Evolutionary conservation across 2,329 filamentous ascomycete genomes (phyloP), one percentile per base, ranked within the genome.

Genomic region (Colletotrichum musae): DNA sequence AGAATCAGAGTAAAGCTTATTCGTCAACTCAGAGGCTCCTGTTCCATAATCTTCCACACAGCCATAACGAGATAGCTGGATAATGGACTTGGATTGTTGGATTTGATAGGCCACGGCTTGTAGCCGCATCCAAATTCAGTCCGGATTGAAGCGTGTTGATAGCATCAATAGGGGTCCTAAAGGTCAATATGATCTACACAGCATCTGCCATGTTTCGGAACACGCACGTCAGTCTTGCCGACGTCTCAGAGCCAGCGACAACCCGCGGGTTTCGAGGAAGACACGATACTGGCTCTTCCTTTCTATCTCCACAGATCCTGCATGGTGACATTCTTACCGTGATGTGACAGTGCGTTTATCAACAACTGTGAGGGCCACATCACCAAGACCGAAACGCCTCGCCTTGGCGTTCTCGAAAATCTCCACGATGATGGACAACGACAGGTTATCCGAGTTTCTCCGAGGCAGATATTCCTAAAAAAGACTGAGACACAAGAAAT

Each of bases 251-350:
- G 15, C 15, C 21, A 52, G 28, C 32, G 9, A 32, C n/a, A 26
- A 50, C 6, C 58, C 47, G 47, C 58, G 47, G 47, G 21, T 61
- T 52, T 15, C 52, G 24, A 5, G 18, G 47, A 61, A 10, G 9
- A 36, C 7, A 36, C 9, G 9, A 36, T 12, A 10, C 5, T 12
- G 32, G 5, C n/a, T 12, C 12, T 4, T 6, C 24, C 12, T 16
- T 43, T 45, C n/a, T 53, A 15, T 48, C 13, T n/a, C 58, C 16
- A 47, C 32, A 52, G 36, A 12, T 18, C 28, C 18, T 61, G 58
- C 58, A 41, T 53, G 12, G 28, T 43, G 48, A 45, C 58, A 71
- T 16, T 60, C 43, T 24, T 77, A 79, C 6, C 5, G 41, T 15
- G 41, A 43, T 15, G 41, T n/a, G 13, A 4, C 41, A 15, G 13